Percentiles rank a stretch among this genome's conserved stretches.
Conservation (phyloP, 306 rosid genomes). For the Parietaria judaica region DNA sequence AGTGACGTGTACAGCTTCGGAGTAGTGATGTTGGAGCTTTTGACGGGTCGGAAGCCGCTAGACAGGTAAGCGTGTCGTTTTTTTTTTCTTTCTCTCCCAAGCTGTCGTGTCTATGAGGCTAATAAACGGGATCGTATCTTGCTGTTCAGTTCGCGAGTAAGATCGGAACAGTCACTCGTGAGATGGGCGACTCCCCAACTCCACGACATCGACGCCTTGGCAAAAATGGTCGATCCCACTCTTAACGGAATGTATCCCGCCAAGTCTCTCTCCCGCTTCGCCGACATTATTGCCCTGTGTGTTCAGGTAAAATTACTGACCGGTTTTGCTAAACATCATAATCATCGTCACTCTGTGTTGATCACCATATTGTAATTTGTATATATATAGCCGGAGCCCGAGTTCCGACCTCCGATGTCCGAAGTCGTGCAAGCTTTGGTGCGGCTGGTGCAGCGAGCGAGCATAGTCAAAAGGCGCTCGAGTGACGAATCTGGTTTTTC, state of each 20-base stretch:
- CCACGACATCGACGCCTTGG: conserved; percentile 89
- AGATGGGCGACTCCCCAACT: conserved; percentile 99
- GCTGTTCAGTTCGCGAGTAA: conserved; percentile 54
- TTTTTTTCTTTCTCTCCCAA: conserved; percentile 3
- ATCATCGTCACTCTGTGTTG: no score
- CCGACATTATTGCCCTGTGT: conserved; percentile 86
- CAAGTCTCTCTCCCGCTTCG: conserved; percentile 90
- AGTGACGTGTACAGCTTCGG: conserved; percentile 99
- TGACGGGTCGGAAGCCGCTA: conserved; percentile 95
- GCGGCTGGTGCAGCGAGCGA: conserved; percentile 79
- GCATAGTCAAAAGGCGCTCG: conserved; percentile 71
- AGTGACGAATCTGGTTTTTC: conserved; percentile 78
- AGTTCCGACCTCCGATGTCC: conserved; percentile 96
- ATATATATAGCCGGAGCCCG: conserved; percentile 66
- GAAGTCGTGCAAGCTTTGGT: conserved; percentile 98
- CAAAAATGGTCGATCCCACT: conserved; percentile 94
- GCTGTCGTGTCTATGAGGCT: conserved; percentile 5
- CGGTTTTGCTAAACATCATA: background rate
- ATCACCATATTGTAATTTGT: background rate
- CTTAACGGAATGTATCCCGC: conserved; percentile 95
- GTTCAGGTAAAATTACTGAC: conserved; percentile 67
- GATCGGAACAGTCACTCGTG: conserved; percentile 94
- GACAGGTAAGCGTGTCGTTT: conserved; percentile 47
- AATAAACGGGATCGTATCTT: background rate
- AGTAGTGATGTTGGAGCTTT: conserved; percentile 88